Conservation (phyloP, 2,329 filamentous ascomycete species). For the Sporothrix brunneoviolacea region DNA sequence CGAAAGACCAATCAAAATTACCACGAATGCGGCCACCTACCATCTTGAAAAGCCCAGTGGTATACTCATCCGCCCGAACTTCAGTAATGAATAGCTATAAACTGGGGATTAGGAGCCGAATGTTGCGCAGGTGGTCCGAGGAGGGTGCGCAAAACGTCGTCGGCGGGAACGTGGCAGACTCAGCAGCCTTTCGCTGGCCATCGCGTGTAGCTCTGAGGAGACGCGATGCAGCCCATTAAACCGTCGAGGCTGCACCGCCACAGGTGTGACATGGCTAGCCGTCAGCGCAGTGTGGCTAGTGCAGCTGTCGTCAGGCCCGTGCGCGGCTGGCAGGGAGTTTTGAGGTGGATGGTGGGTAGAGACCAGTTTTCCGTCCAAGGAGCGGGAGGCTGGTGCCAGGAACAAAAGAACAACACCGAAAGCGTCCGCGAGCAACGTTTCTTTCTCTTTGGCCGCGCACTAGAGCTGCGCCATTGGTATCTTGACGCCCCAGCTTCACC, state of each 20-base stretch:
- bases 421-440: conserved; percentile 1
- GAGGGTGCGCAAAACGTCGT: too few relatives aligned
- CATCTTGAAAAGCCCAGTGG: conserved; percentile 5
- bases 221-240: conserved; percentile 14
- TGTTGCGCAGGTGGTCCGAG: too few relatives aligned
- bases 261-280: not conserved
- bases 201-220: conserved; percentile 9
- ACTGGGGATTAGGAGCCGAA: too few relatives aligned
- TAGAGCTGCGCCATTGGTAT: conserved; percentile 6
- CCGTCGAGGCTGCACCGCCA: conserved; percentile 10
- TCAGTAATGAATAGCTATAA: too few relatives aligned
- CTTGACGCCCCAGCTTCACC: not conserved
- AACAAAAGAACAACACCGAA: conserved; percentile 1
- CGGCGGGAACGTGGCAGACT: too few relatives aligned
- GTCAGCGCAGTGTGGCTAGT: conserved; percentile 11
- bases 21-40: not conserved
- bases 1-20: not conserved
- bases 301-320: not conserved
- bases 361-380: conserved; percentile 11
- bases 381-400: not conserved
- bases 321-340: too few relatives aligned
- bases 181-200: too few relatives aligned
- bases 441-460: conserved; percentile 1
- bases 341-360: not conserved
- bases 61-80: not conserved